phyloP scores from a whole-genome alignment of 371 early-diverging fungal genomes.

The Catenaria anguillulae region DNA sequence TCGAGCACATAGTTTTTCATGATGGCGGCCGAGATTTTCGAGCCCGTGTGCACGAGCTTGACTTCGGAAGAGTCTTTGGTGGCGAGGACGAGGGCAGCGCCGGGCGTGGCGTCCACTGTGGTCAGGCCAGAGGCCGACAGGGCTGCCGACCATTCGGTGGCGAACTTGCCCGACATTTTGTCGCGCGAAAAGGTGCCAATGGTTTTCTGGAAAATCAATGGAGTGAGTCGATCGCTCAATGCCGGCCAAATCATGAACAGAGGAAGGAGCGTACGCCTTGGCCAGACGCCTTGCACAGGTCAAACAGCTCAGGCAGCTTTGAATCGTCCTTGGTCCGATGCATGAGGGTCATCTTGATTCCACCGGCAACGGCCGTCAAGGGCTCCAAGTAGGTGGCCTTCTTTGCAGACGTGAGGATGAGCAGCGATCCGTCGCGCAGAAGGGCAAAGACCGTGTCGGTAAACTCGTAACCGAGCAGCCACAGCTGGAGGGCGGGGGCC shows the following conservation, averaged over 20 bases:
- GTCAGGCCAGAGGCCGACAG: conserved; percentile 36
- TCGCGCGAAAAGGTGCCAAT: conserved; percentile 70
- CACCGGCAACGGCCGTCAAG: not conserved
- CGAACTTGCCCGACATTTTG: conserved; percentile 53
- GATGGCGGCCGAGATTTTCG: conserved; percentile 50
- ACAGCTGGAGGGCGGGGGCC: conserved; percentile 43
- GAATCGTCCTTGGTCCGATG: conserved; percentile 54
- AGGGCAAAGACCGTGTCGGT: conserved; percentile 70
- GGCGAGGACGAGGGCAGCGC: conserved; percentile 57
- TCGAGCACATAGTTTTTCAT: conserved; percentile 75
- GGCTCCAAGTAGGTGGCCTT: conserved; percentile 29
- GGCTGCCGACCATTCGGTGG: conserved; percentile 60
- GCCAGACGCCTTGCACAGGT: conserved; percentile 6
- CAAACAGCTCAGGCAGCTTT: conserved; percentile 16
- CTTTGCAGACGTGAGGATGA: conserved; percentile 63
- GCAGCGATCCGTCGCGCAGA: conserved; percentile 48
- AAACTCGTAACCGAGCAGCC: conserved; percentile 90
- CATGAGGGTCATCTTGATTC: conserved; percentile 58
- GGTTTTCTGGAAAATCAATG: conserved; percentile 32
- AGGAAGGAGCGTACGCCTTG: not conserved
- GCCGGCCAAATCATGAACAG: not conserved
- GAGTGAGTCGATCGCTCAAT: not conserved
- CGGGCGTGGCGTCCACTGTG: conserved; percentile 53
- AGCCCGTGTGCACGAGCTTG: conserved; percentile 49
- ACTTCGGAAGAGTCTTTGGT: conserved; percentile 81